Evolutionary conservation across 1,284 basidiomycete species (phyloP), one percentile per base, ranked within the genome.

Genomic region (Lentinus polychrous): DNA sequence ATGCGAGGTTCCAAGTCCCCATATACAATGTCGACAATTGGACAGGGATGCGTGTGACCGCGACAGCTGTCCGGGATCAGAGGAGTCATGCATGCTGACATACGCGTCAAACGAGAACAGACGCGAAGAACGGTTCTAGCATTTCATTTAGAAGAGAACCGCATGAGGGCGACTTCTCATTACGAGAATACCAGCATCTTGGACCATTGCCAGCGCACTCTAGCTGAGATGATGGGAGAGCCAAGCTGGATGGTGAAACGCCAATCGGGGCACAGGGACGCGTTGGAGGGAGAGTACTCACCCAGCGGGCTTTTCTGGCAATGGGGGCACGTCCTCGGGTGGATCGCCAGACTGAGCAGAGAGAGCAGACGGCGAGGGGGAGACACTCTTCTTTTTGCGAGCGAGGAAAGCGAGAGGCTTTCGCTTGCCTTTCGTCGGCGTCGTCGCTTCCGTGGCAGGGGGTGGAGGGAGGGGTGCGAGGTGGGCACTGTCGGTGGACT

Each of bases 331-430:
- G 11, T 52, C 36, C 42, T 47, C 42, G 18, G 42, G 18, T 6
- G 51, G 46, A 22, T 49, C 48, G 20, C 18, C 10, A 10, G 51
- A 50, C 20, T 40, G 49, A 34, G 22, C 22, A 35, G 20, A 45
- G 44, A 23, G 10, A 6, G 39, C 17, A 2, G 45, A 39, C 14
- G 52, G 54, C 14, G 57, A 50, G 10, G 55, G 47, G 8, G 55
- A 54, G 32, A 56, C 48, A 34, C 56, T 56, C 49, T 63, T 63
- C 14, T 60, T 51, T 51, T 54, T 63, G 45, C 60, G 58, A 8
- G 49, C 55, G 46, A 65, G 57, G 41, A 65, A 61, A 0, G 53
- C 52, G 36, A 63, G 53, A 14, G 49, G 46, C 51, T 58, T 63
- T 48, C 54, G 49, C 46, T 34, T 52, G n/a, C 45, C 37, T 49